Base-by-base conservation (phyloP, 1,284 basidiomycete genomes). In the Trametes pubescens region DNA sequence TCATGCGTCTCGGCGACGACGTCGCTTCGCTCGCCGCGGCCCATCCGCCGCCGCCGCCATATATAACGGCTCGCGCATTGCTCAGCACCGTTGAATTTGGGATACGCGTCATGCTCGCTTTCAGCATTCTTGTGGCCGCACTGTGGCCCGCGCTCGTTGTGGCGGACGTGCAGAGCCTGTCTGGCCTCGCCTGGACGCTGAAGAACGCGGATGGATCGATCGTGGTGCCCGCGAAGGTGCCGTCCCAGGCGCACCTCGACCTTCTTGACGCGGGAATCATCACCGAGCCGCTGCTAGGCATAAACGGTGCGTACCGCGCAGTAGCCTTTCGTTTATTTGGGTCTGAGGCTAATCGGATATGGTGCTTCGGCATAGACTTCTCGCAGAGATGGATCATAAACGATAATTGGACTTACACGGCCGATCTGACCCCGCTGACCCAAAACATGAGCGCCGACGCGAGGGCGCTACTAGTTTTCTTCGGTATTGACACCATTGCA, bases 361-460 rank as follows among this genome's bases (percentile, higher is more conserved):
- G 29, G 34, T 18, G 34, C 3, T 13, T 14, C 4, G 16, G 18
- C 55, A 24, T 58, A 86, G 85, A 88, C 63, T 86, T 83, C 64
- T 83, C 81, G 0, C 77, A 85, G 67, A 78, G 87, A 64, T 87
- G 86, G 86, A 78, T 89, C 48, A 79, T 81, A 21, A 76, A 84
- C 47, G 86, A 89, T 61, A 84, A 83, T 56, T 88, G 88, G 86
- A 87, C 84, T 0, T 88, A 87, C 68, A 86, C 84, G 0, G 85
- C 86, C 0, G 82, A 85, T 64, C 68, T 89, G 37, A 69, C 77
- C 0, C 82, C 85, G 5, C 79, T 86, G 55, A 72, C 76, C 4
- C 59, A 73, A 59, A 58, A 59, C 18, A 16, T 74, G 34, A 69
- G 70, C 26, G 46, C 72, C 37, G 55, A 68, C 16, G 43, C 71